A percentile compares a stretch with the other conserved stretches of the same genome.
phyloP scores from a whole-genome alignment of 306 rosid species.

The Biancaea sappan region DNA sequence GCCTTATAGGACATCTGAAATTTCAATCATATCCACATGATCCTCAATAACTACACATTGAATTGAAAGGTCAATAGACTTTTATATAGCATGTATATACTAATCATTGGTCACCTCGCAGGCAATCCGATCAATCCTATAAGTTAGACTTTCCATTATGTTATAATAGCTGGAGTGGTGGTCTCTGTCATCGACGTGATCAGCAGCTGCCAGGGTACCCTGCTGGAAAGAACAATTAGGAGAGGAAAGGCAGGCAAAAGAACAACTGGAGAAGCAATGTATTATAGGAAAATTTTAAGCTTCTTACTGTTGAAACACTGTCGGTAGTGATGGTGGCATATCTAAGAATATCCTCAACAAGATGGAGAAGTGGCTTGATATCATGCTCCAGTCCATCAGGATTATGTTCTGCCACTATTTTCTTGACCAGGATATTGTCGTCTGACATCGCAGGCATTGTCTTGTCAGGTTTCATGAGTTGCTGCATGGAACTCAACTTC shows the following conservation, averaged over 20 bases:
- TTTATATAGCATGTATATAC: not conserved
- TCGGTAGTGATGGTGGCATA: slow-evolving; percentile 40
- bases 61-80: not conserved
- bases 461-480: slow-evolving; percentile 42
- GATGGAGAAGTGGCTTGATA: slow-evolving; percentile 51
- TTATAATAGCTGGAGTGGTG: slow-evolving; percentile 34
- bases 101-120: slow-evolving; percentile 47
- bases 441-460: slow-evolving; percentile 45
- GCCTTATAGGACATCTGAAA: slow-evolving; percentile 54
- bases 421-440: slow-evolving; percentile 49
- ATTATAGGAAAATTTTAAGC: not conserved
- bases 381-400: slow-evolving; percentile 53
- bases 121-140: slow-evolving; percentile 58
- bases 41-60: not conserved
- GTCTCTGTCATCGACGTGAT: slow-evolving; percentile 43
- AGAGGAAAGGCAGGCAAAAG: slow-evolving; percentile 9
- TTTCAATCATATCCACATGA: slow-evolving; percentile 17
- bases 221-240: slow-evolving; percentile 26
- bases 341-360: slow-evolving; percentile 60
- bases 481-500: slow-evolving; percentile 46
- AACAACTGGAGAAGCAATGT: not conserved
- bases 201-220: slow-evolving; percentile 37
- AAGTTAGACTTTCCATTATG: slow-evolving; percentile 48
- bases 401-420: slow-evolving; percentile 47
- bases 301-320: slow-evolving; percentile 36